Evolutionary conservation across 768 basidiomycete species (phyloP).

Genomic region (Hypholoma fasciculare): DNA sequence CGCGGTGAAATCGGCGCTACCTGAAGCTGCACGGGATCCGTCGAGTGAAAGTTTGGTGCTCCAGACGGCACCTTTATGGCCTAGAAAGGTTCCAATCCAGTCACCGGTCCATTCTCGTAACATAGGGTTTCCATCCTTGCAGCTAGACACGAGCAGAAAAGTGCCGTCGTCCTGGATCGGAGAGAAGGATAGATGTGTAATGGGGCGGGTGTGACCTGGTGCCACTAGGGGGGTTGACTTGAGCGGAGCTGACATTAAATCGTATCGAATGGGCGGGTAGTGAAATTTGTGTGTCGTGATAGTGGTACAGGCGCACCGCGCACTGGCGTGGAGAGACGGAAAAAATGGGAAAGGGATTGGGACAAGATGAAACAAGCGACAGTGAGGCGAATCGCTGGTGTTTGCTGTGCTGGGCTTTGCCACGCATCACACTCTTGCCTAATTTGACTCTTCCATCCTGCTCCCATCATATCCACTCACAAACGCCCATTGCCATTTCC

Average conservation of each 20-base stretch:
- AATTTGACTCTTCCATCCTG: constrained; percentile 1
- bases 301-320: constrained; percentile 56
- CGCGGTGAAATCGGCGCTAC: constrained; percentile 98
- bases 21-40: constrained; percentile 84
- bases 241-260: constrained; percentile 59
- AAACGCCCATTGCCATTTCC: too few relatives aligned
- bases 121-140: constrained; percentile 99
- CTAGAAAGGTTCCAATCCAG: constrained; percentile 94
- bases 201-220: constrained; percentile 83
- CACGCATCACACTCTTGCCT: constrained; percentile 18
- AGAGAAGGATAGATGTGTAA: constrained; percentile 94
- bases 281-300: constrained; percentile 34
- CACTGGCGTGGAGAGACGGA: constrained; percentile 35
- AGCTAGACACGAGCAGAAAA: constrained; percentile 91
- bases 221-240: constrained; percentile 82
- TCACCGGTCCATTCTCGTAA: constrained; percentile 96
- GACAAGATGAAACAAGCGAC: constrained; percentile 10
- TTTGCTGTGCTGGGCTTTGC: constrained; percentile 20
- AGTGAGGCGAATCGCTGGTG: constrained; percentile 7
- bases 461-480: too few relatives aligned
- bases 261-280: constrained; percentile 23
- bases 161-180: constrained; percentile 80
- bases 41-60: constrained; percentile 89
- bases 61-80: constrained; percentile 97
- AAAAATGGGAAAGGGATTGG: constrained; percentile 17